Conservation (phyloP, 768 basidiomycete species). For the Pulveroboletus ravenelii region DNA sequence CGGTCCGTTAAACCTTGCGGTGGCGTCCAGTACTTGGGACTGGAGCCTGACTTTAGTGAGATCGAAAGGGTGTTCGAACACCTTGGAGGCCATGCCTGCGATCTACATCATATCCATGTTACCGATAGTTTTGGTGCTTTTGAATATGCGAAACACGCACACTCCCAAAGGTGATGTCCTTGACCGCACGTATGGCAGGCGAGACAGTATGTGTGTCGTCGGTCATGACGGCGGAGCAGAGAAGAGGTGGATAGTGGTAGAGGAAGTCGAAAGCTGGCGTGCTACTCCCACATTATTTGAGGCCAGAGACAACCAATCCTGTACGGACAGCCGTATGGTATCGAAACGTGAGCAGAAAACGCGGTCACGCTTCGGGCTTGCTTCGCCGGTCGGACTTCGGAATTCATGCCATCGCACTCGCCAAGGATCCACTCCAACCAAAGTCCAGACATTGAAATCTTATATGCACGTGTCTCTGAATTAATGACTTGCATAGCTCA, state of each 20-base stretch:
- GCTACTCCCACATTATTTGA: conserved; percentile 24
- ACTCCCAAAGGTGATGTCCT: conserved; percentile 56
- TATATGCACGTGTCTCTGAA: background rate
- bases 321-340: conserved; percentile 13
- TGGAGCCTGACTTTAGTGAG: conserved; percentile 93
- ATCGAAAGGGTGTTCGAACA: conserved; percentile 94
- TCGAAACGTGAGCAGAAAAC: conserved; percentile 17
- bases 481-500: background rate
- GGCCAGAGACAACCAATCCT: conserved; percentile 20
- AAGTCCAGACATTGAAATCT: too few species aligned
- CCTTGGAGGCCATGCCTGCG: conserved; percentile 80
- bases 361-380: conserved; percentile 8
- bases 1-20: conserved; percentile 74
- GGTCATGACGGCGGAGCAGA: conserved; percentile 12
- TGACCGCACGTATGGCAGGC: conserved; percentile 25
- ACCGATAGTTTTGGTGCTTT: background rate
- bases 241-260: background rate
- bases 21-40: conserved; percentile 74
- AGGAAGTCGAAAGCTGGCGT: conserved; percentile 1
- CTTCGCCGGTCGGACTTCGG: conserved; percentile 8
- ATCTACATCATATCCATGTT: conserved; percentile 37
- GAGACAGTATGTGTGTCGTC: conserved; percentile 17
- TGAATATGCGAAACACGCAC: conserved; percentile 33
- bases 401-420: background rate
- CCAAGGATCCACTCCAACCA: too few species aligned